phyloP scores from a whole-genome alignment of 345 rosid genomes.

The Sisymbrium altissimum region DNA sequence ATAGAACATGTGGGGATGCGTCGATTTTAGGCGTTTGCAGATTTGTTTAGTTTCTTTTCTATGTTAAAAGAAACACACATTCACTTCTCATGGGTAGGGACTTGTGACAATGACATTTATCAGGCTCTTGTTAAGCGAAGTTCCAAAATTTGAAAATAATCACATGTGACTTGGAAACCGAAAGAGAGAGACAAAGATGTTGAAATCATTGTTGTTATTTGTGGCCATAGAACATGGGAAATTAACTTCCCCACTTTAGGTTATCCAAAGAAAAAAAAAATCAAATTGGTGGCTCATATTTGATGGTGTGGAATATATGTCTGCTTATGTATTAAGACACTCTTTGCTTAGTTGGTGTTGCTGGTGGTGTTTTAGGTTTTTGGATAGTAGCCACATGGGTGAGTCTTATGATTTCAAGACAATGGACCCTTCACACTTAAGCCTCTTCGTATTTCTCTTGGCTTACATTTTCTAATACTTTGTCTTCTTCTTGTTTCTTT shows the following conservation, averaged over 20 bases:
- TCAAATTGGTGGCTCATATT: conserved; percentile 28
- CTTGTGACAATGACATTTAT: conserved; percentile 26
- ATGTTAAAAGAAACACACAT: conserved; percentile 3
- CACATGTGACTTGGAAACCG: conserved; percentile 26
- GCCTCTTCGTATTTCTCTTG: not conserved
- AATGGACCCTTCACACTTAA: conserved; percentile 24
- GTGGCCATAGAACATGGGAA: conserved; percentile 36
- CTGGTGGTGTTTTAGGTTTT: conserved; percentile 27
- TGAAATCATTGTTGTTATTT: conserved; percentile 24
- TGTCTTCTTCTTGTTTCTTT: conserved; percentile 16
- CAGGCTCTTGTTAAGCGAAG: conserved; percentile 19
- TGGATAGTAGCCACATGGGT: conserved; percentile 32
- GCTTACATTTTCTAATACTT: not conserved
- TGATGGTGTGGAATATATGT: conserved; percentile 36
- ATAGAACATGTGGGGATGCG: conserved; percentile 12
- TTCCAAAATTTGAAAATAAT: not conserved
- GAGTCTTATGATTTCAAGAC: conserved; percentile 24
- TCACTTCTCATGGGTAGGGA: conserved; percentile 13
- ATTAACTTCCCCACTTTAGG: conserved; percentile 31
- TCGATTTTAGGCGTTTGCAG: conserved; percentile 7
- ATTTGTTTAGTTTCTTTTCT: conserved; percentile 1
- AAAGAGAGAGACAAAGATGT: conserved; percentile 34
- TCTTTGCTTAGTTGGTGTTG: conserved; percentile 31
- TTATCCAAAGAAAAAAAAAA: conserved; percentile 16
- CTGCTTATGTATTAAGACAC: conserved; percentile 23